Base-by-base conservation (phyloP, 768 basidiomycete species). In the Kwoniella dejecticola region DNA sequence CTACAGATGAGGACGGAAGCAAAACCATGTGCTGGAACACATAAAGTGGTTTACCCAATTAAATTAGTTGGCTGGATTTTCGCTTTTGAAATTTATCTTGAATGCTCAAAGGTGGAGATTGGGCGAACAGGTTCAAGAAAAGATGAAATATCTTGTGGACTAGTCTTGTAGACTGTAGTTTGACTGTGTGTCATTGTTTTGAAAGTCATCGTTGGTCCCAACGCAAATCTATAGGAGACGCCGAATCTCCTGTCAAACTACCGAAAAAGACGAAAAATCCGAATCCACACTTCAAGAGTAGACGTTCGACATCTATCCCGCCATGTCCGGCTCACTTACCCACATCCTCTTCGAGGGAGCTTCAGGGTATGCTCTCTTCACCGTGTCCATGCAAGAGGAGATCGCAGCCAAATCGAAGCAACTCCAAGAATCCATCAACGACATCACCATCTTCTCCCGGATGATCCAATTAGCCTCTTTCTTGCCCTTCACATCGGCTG, bases 261-360 rank as follows among this genome's bases (percentile, higher is more conserved):
- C 36, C 36, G 17, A 8, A 38, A 38, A 38, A 38, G 17, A 38
- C 8, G 13, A 11, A 29, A 26, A 13, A 48, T 8, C 46, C 10
- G 13, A 48, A 13, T 21, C 8, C 29, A 4, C 6, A 44, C 10
- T 23, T 23, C 23, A 12, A 5, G 29, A 17, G 30, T 29, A 12
- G 27, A 13, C 15, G n/a, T n/a, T n/a, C n/a, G n/a, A n/a, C n/a
- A n/a, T n/a, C 21, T 41, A 2, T 36, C 36, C 38, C 63, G 61
- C 45, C 60, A 78, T 78, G 77, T 78, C 77, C 55, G 77, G 77
- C 62, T 77, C 88, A 66, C 76, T 77, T 63, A 90, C 89, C 12
- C 92, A 97, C 80, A 84, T 89, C 62, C 86, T 97, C 60, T 94
- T 94, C 82, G 94, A 97, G 81, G 87, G 89, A 4, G 87, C 94